Conservation (phyloP, 2,329 filamentous ascomycete species). For the Sclerotinia minor region DNA sequence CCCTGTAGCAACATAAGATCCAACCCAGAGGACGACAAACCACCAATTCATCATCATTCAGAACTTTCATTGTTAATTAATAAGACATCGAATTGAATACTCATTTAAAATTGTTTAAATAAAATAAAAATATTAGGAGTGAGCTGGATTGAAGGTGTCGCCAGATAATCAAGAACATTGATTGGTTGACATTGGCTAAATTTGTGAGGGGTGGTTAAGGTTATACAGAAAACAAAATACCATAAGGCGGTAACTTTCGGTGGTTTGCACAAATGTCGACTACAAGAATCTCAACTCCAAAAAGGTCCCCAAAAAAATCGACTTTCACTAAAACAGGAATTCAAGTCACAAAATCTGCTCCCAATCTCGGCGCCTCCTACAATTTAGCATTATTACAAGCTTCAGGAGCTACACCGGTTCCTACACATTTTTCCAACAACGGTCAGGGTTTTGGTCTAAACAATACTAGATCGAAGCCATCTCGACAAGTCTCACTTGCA, state of each 20-base stretch:
- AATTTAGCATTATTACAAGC: conserved; percentile 25
- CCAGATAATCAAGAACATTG: conserved; percentile 11
- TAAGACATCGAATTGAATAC: not conserved
- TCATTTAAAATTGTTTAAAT: not conserved
- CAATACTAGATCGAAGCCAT: conserved; percentile 11
- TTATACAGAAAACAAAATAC: not conserved
- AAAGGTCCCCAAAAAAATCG: conserved; percentile 23
- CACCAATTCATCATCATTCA: not conserved
- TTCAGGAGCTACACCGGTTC: conserved; percentile 17
- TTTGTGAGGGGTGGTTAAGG: conserved; percentile 6
- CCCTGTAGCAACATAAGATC: not conserved
- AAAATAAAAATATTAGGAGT: not conserved
- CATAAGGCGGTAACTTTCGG: conserved; percentile 3
- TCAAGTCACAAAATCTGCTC: conserved; percentile 54
- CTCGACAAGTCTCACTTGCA: conserved; percentile 70
- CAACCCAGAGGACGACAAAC: conserved; percentile 3
- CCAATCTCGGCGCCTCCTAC: conserved; percentile 53
- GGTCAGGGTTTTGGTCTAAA: conserved; percentile 10
- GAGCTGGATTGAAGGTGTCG: not conserved
- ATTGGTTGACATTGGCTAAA: conserved; percentile 15
- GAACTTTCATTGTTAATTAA: not conserved
- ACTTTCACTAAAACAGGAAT: conserved; percentile 22
- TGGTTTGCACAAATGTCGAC: conserved; percentile 16
- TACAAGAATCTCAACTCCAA: conserved; percentile 11
- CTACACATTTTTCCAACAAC: conserved; percentile 10